Base-by-base conservation (phyloP, 352 stramenopile genomes). In the Phytophthora constricta region DNA sequence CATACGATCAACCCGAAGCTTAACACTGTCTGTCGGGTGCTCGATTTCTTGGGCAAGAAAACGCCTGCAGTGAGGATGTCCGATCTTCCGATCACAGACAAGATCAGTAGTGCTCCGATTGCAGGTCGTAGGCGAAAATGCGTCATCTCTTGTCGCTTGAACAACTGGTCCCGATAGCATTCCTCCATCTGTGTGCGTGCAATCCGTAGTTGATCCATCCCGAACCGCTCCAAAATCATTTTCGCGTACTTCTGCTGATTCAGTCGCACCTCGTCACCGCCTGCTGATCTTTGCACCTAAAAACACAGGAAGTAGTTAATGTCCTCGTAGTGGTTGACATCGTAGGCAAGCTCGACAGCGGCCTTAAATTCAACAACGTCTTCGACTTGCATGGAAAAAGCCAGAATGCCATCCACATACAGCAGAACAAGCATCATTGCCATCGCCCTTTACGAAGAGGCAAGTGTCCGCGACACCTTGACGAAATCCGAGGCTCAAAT, bases 341-440 rank as follows among this genome's bases (percentile, higher is more conserved):
- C 2, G 51, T 46, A 25, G 51, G 57, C 8, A 22, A 23, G 5
- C 20, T 25, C 3, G 16, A 68, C 51, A 16, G 10, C 41, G 9
- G 19, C 34, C 26, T 60, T 16, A 17, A 59, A 60, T 14, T 17
- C 9, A 37, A 45, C 28, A 10, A 59, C 19, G 9, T 55, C 50
- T 17, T 48, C 26, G 1, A 43, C 5, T 13, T 56, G 31, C 31
- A 11, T 27, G 11, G 48, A 56, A 22, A 67, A 61, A 7, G 76
- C 34, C 8, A 71, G n/a, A 5, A 79, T 51, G n/a, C 71, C 67
- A 27, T 74, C 67, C 14, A 76, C 68, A 34, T 73, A 71, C 0
- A 72, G 45, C 7, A 65, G 61, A n/a, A 68, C 33, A 4, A 80
- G 8, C 2, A 80, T 31, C 3, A 70, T 11, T 52, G 17, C 39